Conservation (phyloP, 176 grass and related monocot genomes). For the Oropetium thomaeum region DNA sequence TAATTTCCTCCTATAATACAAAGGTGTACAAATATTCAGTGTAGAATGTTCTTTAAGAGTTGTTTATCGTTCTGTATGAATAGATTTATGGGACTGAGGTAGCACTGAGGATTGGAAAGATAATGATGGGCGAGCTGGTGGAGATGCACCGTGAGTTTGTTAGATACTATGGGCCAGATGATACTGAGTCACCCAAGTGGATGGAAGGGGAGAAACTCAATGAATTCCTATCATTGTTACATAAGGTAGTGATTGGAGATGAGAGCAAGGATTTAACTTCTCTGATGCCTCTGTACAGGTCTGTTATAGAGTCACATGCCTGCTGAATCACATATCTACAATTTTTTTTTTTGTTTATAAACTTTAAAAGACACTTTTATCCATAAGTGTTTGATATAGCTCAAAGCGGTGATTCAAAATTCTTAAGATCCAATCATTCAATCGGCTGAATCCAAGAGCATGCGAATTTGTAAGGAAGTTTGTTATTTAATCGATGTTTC, state of each 20-base stretch:
- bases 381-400: neutral
- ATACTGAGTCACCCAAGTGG: conserved; percentile 46
- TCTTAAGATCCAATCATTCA: neutral
- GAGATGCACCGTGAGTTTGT: conserved; percentile 67
- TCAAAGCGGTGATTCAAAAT: neutral
- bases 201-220: conserved; percentile 65
- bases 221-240: conserved; percentile 32
- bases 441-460: conserved; percentile 7
- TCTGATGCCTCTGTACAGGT: conserved; percentile 89
- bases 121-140: conserved; percentile 84
- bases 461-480: neutral
- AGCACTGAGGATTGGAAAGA: conserved; percentile 57
- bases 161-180: conserved; percentile 66
- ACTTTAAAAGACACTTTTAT: neutral
- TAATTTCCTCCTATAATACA: neutral
- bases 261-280: conserved; percentile 31
- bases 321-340: neutral
- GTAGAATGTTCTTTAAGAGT: conserved; percentile 7
- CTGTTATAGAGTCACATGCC: neutral
- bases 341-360: neutral
- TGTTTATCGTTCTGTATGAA: conserved; percentile 17
- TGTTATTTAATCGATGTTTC: conserved; percentile 7
- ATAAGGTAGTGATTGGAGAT: conserved; percentile 41
- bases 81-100: conserved; percentile 80
- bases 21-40: conserved; percentile 1